phyloP scores from a whole-genome alignment of 768 basidiomycete genomes.

The Dioszegia crocea region DNA sequence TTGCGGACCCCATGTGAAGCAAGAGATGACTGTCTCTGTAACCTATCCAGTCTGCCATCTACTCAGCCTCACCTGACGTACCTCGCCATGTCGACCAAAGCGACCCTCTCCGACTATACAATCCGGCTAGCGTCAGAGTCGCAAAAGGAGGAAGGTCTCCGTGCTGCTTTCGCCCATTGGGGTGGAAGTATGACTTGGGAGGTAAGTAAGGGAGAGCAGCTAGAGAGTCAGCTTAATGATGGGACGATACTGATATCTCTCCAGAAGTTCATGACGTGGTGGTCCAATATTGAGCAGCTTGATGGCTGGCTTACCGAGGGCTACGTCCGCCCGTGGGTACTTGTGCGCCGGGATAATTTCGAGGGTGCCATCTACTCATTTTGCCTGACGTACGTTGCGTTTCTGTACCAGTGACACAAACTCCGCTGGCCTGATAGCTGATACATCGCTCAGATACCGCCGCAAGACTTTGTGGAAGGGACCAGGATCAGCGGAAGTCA shows the following conservation, averaged over 20 bases:
- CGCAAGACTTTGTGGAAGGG: too few relatives aligned
- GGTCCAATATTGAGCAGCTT: not conserved
- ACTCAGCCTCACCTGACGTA: too few relatives aligned
- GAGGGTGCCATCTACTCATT: conserved; percentile 30
- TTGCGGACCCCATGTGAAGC: too few relatives aligned
- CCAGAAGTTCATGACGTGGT: not conserved
- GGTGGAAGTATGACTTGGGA: conserved; percentile 13
- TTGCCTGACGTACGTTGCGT: conserved; percentile 22
- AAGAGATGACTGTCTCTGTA: not conserved
- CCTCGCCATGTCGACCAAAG: not conserved
- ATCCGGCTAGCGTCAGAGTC: conserved; percentile 17
- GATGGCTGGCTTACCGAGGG: not conserved
- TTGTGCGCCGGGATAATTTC: conserved; percentile 21
- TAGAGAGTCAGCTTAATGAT: too few relatives aligned
- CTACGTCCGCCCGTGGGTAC: conserved; percentile 19
- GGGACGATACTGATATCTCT: not conserved
- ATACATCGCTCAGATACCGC: too few relatives aligned
- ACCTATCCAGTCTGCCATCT: not conserved
- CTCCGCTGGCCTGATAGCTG: not conserved
- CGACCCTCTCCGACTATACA: conserved; percentile 18
- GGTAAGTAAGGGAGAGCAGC: too few relatives aligned
- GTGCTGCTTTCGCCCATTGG: conserved; percentile 16
- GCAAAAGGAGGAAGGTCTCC: conserved; percentile 16
- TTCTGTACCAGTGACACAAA: too few relatives aligned
- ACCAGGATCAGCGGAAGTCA: too few relatives aligned